Evolutionary conservation across 352 stramenopile species (phyloP).

Genomic region (Phytophthora podocarpi): DNA sequence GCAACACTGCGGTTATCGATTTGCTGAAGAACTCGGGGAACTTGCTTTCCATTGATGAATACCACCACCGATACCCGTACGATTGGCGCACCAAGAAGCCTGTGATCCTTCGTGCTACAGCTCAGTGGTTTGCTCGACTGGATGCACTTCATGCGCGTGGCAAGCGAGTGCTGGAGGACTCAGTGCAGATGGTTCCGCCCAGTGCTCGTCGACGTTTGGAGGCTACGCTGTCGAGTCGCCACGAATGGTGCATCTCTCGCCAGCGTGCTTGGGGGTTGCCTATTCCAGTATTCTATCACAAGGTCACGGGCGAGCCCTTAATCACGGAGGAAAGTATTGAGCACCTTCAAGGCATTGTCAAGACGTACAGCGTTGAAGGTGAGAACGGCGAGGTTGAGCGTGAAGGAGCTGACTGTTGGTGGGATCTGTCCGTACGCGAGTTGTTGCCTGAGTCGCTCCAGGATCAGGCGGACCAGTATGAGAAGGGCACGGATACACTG

Average conservation of each 20-base stretch:
- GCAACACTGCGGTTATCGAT: constrained; percentile 93
- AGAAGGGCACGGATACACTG: constrained; percentile 97
- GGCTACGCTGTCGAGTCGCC: constrained; percentile 87
- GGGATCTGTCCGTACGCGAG: constrained; percentile 85
- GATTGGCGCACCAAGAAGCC: constrained; percentile 99
- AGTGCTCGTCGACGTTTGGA: constrained; percentile 82
- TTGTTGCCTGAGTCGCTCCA: constrained; percentile 68
- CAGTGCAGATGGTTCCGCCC: constrained; percentile 93
- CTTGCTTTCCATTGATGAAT: constrained; percentile 89
- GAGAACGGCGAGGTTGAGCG: constrained; percentile 45
- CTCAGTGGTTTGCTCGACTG: constrained; percentile 98
- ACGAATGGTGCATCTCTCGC: constrained; percentile 99
- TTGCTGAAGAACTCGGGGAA: constrained; percentile 75
- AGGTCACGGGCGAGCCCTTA: constrained; percentile 86
- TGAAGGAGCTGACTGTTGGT: constrained; percentile 97
- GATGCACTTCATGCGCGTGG: constrained; percentile 91
- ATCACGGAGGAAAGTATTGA: constrained; percentile 93
- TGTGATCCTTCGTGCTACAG: constrained; percentile 97
- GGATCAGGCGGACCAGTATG: constrained; percentile 87
- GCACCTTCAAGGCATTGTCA: constrained; percentile 76
- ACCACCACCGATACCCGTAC: constrained; percentile 97
- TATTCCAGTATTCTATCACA: constrained; percentile 98
- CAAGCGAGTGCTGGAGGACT: constrained; percentile 52
- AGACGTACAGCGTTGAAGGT: constrained; percentile 40
- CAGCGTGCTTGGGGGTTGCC: constrained; percentile 98